A percentile compares a stretch with the other conserved stretches of the same genome.
phyloP scores from a whole-genome alignment of 148 eudicot genomes.

The Selenicereus undatus region DNA sequence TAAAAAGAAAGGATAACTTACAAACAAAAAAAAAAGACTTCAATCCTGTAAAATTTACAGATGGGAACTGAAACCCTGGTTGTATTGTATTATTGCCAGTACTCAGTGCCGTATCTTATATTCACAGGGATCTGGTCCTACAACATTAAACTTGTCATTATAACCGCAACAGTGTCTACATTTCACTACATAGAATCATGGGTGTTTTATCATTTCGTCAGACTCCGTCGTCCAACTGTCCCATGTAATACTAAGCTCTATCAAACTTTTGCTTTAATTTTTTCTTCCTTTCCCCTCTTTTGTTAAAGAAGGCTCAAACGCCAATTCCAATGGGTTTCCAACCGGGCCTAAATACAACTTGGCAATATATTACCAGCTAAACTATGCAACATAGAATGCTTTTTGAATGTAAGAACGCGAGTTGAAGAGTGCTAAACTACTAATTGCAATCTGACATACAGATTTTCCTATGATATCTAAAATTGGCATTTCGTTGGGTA shows the following conservation, averaged over 20 bases:
- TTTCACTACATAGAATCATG: not conserved
- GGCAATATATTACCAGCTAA: too few species aligned
- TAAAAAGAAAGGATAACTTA: not conserved
- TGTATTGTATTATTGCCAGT: not conserved
- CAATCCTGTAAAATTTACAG: not conserved
- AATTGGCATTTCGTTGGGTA: not conserved
- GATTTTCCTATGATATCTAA: not conserved
- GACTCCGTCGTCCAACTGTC: not conserved
- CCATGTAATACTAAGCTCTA: not conserved
- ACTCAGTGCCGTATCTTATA: not conserved
- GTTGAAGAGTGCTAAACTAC: not conserved
- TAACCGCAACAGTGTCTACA: not conserved
- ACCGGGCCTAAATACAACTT: too few species aligned
- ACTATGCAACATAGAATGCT: too few species aligned
- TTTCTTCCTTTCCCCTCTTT: too few species aligned
- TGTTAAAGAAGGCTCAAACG: too few species aligned
- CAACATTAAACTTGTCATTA: not conserved
- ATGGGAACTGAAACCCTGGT: not conserved
- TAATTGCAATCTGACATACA: not conserved
- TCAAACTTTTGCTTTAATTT: not conserved
- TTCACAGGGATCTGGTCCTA: not conserved
- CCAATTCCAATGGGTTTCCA: too few species aligned
- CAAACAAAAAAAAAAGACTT: not conserved
- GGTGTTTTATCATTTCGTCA: not conserved
- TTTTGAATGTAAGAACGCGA: not conserved